A percentile compares a stretch with the other conserved stretches of the same genome.
phyloP scores from a whole-genome alignment of 2,329 filamentous ascomycete genomes.

The Hymenoscyphus fructigenus region DNA sequence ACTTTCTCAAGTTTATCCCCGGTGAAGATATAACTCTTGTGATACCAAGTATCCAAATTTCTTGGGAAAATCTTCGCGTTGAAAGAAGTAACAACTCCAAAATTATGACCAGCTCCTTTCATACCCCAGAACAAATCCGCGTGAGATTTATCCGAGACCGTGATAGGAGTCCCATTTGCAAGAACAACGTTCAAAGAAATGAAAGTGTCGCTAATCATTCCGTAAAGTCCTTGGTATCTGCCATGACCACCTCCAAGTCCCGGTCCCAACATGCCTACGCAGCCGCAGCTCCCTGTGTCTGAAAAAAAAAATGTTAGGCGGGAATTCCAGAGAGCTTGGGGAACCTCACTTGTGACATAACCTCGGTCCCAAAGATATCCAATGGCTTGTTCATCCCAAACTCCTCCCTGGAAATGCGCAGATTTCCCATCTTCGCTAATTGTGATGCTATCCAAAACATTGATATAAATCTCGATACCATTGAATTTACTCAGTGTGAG shows the following conservation, averaged over 20 bases:
- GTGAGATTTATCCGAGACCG: slow-evolving; percentile 37
- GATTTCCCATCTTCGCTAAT: slow-evolving; percentile 28
- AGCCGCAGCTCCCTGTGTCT: slow-evolving; percentile 30
- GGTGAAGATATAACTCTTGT: slow-evolving; percentile 28
- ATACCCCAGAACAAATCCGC: slow-evolving; percentile 47
- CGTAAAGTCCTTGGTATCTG: slow-evolving; percentile 40
- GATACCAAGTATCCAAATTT: slow-evolving; percentile 12
- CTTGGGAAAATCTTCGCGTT: slow-evolving; percentile 30
- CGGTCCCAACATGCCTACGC: slow-evolving; percentile 38
- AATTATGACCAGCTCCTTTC: slow-evolving; percentile 37
- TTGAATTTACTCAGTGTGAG: slow-evolving; percentile 8
- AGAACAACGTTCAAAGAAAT: slow-evolving; percentile 44
- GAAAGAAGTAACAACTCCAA: slow-evolving; percentile 46
- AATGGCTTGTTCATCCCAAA: background rate
- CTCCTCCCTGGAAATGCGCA: slow-evolving; percentile 34
- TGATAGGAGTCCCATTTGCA: slow-evolving; percentile 49
- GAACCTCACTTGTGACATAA: slow-evolving; percentile 1
- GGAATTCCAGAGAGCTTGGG: too few species aligned
- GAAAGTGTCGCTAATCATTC: slow-evolving; percentile 45
- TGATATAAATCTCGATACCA: slow-evolving; percentile 14
- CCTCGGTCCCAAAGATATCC: slow-evolving; percentile 8
- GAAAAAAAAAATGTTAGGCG: background rate
- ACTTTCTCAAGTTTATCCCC: slow-evolving; percentile 32
- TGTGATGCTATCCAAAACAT: slow-evolving; percentile 28
- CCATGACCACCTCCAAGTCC: slow-evolving; percentile 45